Conservation (phyloP, 1,284 basidiomycete genomes). For the Marasmius fiardii region DNA sequence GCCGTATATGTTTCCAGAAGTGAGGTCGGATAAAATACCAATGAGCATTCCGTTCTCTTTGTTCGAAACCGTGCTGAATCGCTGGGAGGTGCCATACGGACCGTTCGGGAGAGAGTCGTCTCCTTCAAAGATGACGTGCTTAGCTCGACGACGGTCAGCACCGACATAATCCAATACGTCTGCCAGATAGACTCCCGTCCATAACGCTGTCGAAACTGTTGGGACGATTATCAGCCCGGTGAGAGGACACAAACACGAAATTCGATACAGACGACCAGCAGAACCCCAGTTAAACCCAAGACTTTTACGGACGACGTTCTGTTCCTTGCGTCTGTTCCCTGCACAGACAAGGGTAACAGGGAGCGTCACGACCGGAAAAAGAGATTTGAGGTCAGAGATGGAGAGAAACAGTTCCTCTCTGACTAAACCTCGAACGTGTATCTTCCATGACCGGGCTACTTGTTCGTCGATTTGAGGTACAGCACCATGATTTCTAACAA, state of each 20-base stretch:
- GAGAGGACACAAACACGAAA: too few relatives aligned
- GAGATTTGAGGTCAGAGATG: too few relatives aligned
- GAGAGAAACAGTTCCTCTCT: too few relatives aligned
- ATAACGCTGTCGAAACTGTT: slow-evolving; percentile 63
- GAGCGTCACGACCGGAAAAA: slow-evolving; percentile 54
- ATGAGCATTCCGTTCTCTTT: too few relatives aligned
- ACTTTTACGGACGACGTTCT: slow-evolving; percentile 64
- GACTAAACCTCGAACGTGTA: slow-evolving; percentile 43
- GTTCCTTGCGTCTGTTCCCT: slow-evolving; percentile 68
- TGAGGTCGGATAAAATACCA: too few relatives aligned
- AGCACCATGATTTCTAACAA: slow-evolving; percentile 66
- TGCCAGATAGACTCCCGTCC: slow-evolving; percentile 63
- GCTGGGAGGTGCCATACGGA: too few relatives aligned
- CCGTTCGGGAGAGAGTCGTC: slow-evolving; percentile 51
- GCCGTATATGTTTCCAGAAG: too few relatives aligned
- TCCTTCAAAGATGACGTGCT: slow-evolving; percentile 66
- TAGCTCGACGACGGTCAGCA: slow-evolving; percentile 37
- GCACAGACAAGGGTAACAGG: slow-evolving; percentile 70
- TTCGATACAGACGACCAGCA: too few relatives aligned
- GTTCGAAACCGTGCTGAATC: too few relatives aligned
- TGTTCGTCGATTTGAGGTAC: slow-evolving; percentile 48
- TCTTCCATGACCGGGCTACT: slow-evolving; percentile 41
- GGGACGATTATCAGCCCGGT: too few relatives aligned
- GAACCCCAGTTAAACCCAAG: slow-evolving; percentile 59
- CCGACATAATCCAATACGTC: slow-evolving; percentile 52